Evolutionary conservation across 2,329 filamentous ascomycete genomes (phyloP).

Genomic region (Hyphodiscus sp.): DNA sequence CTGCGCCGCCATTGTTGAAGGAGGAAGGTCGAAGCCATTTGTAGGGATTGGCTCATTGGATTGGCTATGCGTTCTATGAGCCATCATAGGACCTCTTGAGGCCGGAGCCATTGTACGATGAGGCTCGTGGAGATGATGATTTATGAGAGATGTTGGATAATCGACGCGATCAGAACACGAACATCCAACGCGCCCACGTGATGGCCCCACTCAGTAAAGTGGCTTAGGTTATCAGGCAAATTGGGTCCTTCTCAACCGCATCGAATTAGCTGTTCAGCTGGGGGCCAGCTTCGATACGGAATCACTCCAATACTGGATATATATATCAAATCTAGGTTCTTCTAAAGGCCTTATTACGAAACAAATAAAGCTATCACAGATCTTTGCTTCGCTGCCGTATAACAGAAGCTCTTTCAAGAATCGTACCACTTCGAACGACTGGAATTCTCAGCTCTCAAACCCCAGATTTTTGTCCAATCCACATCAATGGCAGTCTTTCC

Average conservation of each 20-base stretch:
- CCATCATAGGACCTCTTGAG: conserved; percentile 8
- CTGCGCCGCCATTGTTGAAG: conserved; percentile 82
- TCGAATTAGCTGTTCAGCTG: too few species aligned
- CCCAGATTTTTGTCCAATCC: too few species aligned
- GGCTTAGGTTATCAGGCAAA: neutral
- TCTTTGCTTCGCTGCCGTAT: neutral
- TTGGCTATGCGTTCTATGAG: conserved; percentile 8
- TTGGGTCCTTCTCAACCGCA: too few species aligned
- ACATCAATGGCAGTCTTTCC: conserved; percentile 64
- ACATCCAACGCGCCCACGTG: conserved; percentile 19
- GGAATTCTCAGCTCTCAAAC: too few species aligned
- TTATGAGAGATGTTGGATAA: conserved; percentile 5
- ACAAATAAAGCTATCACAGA: neutral
- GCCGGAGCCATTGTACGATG: conserved; percentile 20
- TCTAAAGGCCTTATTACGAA: neutral
- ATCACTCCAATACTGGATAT: too few species aligned
- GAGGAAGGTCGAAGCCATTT: conserved; percentile 37
- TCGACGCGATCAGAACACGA: conserved; percentile 5
- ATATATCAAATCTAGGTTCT: too few species aligned
- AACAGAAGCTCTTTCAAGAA: too few species aligned
- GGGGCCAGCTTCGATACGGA: too few species aligned
- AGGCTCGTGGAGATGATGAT: conserved; percentile 16
- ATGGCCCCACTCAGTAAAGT: neutral
- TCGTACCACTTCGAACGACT: too few species aligned
- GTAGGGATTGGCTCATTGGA: neutral